These are phyloP conservation scores for Colletotrichum sp. DNA, from an alignment of 2,329 filamentous ascomycete species.

Conservation along the genomic window DNA sequence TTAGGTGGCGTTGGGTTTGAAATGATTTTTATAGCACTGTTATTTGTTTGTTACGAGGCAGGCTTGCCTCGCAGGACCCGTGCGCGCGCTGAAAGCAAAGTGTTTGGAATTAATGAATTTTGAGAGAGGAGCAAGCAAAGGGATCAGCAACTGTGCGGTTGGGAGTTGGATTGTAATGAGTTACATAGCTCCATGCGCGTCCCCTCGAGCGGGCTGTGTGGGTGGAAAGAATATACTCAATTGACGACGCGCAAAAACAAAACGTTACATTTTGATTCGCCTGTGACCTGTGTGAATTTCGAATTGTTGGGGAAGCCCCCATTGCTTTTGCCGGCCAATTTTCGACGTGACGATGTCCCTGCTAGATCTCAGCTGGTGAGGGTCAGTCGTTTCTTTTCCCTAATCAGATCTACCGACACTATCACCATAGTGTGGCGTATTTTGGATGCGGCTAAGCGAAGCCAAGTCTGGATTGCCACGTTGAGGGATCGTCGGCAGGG, in stretches of 20 bases:
- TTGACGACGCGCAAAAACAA: neutral
- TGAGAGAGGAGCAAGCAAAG: neutral
- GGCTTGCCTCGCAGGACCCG: neutral
- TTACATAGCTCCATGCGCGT: neutral
- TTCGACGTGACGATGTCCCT: neutral
- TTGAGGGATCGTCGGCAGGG: neutral
- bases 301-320: neutral
- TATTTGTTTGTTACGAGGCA: neutral
- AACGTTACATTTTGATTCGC: neutral
- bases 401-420: neutral
- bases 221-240: neutral
- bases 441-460: neutral
- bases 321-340: neutral
- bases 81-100: neutral
- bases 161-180: slow-evolving; percentile 2
- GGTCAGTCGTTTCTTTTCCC: neutral
- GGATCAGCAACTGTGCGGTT: neutral
- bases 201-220: neutral
- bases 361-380: neutral
- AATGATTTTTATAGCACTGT: neutral
- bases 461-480: neutral
- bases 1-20: slow-evolving; percentile 18
- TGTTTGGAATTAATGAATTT: slow-evolving; percentile 15
- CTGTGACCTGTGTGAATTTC: neutral
- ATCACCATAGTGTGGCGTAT: neutral